Evolutionary conservation across 2,329 filamentous ascomycete species (phyloP).

Genomic region (Neobulgaria alba): DNA sequence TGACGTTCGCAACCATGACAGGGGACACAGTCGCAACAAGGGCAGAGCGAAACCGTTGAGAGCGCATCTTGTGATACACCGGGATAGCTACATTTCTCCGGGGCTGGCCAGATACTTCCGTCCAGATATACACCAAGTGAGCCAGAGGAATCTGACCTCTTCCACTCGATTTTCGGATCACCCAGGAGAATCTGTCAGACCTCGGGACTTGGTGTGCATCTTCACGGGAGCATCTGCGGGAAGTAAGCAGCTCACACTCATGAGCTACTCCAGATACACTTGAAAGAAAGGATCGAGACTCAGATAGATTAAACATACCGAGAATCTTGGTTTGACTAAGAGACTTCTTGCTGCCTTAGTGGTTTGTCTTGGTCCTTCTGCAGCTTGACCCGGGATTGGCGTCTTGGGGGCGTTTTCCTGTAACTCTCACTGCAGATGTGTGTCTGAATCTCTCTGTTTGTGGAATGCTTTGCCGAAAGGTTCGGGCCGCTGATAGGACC

Average conservation of each 20-base stretch:
- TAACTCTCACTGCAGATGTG: constrained; percentile 23
- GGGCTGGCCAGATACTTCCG: not conserved
- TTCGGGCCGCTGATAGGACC: constrained; percentile 25
- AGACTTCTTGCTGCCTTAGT: constrained; percentile 7
- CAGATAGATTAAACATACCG: constrained; percentile 26
- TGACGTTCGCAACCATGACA: constrained; percentile 9
- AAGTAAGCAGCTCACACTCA: constrained; percentile 22
- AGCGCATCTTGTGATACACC: not conserved
- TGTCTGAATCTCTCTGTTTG: constrained; percentile 17
- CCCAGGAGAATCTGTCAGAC: constrained; percentile 17
- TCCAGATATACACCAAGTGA: too few species aligned
- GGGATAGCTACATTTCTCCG: not conserved
- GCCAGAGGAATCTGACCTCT: too few species aligned
- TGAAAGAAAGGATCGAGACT: constrained; percentile 11
- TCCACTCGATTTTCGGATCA: constrained; percentile 9
- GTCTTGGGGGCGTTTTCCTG: constrained; percentile 19
- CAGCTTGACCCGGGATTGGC: constrained; percentile 19
- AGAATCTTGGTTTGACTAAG: constrained; percentile 14
- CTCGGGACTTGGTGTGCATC: constrained; percentile 25
- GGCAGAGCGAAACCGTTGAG: constrained; percentile 2
- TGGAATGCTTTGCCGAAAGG: constrained; percentile 20
- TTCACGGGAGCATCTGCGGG: constrained; percentile 12
- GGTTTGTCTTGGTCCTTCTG: constrained; percentile 8
- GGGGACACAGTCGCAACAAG: constrained; percentile 11
- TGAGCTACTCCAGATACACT: constrained; percentile 16